phyloP scores from a whole-genome alignment of 352 stramenopile genomes.

The Aphanomyces cochlioides region DNA sequence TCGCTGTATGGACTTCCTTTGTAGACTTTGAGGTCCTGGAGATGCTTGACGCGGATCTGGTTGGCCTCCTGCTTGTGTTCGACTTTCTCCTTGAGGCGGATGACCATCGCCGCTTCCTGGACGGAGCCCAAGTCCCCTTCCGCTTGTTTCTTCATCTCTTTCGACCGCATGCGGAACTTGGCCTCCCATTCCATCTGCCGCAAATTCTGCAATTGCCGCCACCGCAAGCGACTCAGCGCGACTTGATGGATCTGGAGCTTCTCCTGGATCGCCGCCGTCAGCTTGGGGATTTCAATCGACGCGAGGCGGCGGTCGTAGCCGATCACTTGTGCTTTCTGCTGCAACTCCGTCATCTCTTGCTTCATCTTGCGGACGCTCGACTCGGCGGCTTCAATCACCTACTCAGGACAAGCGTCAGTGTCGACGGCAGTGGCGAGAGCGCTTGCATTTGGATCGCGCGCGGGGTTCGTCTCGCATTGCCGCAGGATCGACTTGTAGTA shows the following conservation, averaged over 20 bases:
- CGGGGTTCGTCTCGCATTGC: constrained; percentile 72
- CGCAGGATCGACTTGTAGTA: constrained; percentile 79
- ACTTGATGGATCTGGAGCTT: constrained; percentile 51
- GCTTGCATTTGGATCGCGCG: constrained; percentile 57
- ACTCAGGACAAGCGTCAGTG: not conserved
- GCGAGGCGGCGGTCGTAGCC: constrained; percentile 65
- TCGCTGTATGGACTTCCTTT: constrained; percentile 69
- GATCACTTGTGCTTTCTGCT: constrained; percentile 66
- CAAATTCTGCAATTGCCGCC: constrained; percentile 60
- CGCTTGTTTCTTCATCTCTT: constrained; percentile 31
- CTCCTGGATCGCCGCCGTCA: constrained; percentile 25
- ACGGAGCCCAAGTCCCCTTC: constrained; percentile 26
- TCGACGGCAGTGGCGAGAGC: not conserved
- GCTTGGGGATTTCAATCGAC: constrained; percentile 50
- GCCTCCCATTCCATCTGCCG: constrained; percentile 39
- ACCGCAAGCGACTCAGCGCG: constrained; percentile 56
- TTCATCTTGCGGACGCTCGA: constrained; percentile 54
- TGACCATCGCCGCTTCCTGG: constrained; percentile 46
- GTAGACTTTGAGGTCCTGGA: constrained; percentile 61
- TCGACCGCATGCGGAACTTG: constrained; percentile 16
- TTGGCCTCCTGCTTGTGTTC: constrained; percentile 73
- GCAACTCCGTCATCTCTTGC: constrained; percentile 60
- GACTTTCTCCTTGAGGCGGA: constrained; percentile 64
- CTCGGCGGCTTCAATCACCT: constrained; percentile 65
- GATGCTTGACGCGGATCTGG: constrained; percentile 50